Percentiles rank a stretch among this genome's conserved stretches.
Conservation (phyloP, 139 green algal species). For the Dunaliella primolecta region DNA sequence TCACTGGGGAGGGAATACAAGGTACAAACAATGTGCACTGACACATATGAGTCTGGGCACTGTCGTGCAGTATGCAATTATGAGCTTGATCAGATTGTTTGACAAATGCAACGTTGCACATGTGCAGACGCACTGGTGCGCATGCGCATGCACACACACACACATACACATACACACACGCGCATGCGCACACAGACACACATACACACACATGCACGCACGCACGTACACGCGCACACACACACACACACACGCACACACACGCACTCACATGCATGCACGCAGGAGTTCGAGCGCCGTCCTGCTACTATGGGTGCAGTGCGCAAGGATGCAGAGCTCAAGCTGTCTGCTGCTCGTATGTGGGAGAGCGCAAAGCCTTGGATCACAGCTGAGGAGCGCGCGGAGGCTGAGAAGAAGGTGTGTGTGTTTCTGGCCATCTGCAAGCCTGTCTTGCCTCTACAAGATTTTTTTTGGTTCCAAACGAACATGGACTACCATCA, state of each 20-base stretch:
- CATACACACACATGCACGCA: not conserved
- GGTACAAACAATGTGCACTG: too few relatives aligned
- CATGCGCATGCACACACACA: too few relatives aligned
- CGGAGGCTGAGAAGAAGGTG: constrained; percentile 49
- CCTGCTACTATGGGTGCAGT: constrained; percentile 46
- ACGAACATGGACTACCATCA: too few relatives aligned
- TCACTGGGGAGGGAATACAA: too few relatives aligned
- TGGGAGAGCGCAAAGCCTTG: constrained; percentile 84
- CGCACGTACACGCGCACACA: not conserved
- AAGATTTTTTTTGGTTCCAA: too few relatives aligned
- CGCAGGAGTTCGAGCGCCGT: constrained; percentile 34
- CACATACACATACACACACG: not conserved
- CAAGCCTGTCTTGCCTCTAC: too few relatives aligned
- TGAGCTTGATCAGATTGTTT: too few relatives aligned
- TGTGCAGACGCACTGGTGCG: too few relatives aligned
- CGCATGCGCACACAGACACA: not conserved
- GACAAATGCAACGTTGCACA: too few relatives aligned
- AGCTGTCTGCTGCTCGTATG: constrained; percentile 35
- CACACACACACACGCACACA: not conserved
- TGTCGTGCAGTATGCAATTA: too few relatives aligned
- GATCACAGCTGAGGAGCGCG: constrained; percentile 67
- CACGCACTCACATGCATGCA: not conserved
- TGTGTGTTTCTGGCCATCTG: not conserved
- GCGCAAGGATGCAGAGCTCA: constrained; percentile 49
- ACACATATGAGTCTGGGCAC: too few relatives aligned